Conservation (phyloP, 2,329 filamentous ascomycete genomes). For the Monilinia vaccinii-corymbosi region DNA sequence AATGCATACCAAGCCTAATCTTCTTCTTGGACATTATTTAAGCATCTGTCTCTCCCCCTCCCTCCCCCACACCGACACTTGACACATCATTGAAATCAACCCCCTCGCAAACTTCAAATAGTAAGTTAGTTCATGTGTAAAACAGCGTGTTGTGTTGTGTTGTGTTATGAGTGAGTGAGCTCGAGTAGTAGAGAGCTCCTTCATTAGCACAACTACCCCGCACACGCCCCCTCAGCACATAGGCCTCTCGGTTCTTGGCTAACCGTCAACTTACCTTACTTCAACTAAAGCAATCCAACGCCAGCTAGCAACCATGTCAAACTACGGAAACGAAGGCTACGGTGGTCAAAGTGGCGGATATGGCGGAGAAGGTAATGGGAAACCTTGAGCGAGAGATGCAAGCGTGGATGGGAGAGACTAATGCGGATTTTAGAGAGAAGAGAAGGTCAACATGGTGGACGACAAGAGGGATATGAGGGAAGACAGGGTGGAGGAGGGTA, state of each 20-base stretch:
- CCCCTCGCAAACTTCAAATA: background rate
- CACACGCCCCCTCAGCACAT: background rate
- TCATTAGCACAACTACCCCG: background rate
- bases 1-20: background rate
- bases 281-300: background rate
- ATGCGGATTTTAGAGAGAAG: background rate
- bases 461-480: slow-evolving; percentile 11
- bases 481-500: slow-evolving; percentile 11
- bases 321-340: slow-evolving; percentile 12
- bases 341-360: slow-evolving; percentile 6
- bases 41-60: background rate
- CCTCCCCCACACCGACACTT: background rate
- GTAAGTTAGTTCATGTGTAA: background rate
- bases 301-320: slow-evolving; percentile 11
- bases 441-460: slow-evolving; percentile 2
- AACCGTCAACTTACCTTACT: background rate
- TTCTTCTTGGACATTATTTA: background rate
- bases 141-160: no score
- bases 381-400: no score
- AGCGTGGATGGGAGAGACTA: background rate
- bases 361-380: background rate
- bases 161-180: background rate
- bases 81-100: background rate
- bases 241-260: background rate
- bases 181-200: no score